Base-by-base conservation (phyloP, 192 early-diverging fungal species). In the Bifiguratus adelaidae region DNA sequence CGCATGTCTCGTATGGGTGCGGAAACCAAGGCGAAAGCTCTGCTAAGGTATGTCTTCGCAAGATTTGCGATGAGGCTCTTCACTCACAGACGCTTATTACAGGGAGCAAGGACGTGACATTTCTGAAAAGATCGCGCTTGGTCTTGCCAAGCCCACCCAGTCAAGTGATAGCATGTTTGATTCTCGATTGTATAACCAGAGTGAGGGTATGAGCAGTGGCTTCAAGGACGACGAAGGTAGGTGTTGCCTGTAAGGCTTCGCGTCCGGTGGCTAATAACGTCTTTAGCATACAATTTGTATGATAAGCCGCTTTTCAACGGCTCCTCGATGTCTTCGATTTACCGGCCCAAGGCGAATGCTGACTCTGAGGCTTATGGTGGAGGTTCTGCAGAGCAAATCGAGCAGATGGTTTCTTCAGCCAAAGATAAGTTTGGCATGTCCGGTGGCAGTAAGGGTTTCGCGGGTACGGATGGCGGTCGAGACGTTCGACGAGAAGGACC, bases 121-220 rank as follows among this genome's bases (percentile, higher is more conserved):
- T 44, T 97, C 94, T 0, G 96, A 99, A 70, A 97, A 95, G 63
- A 88, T 99, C 43, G 96, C 96, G 0, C 74, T 99, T 40, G 96
- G 96, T 18, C 65, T 96, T 44, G 95, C 92, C 19, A 88, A 94
- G 48, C 96, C 93, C 5, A 82, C 96, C 2, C 56, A 75, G 23
- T 78, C 83, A 29, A 84, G 83, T 59, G 96, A 99, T 40, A 81
- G 86, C 36, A 73, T 97, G 82, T 96, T 85, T 56, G 96, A 99
- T 60, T 77, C 88, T 34, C 80, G 96, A 35, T 65, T 99, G 37
- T 99, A 96, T 61, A 94, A 96, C 71, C 92, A 91, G 58, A 72
- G 78, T 1, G 75, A 78, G 49, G 96, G 91, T 15, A 70, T 96
- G 30, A 70, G 67, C 41, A 86, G 88, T 22, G 90, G 91, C 18